Base-by-base conservation (phyloP, 805 yeast species). In the Saturnispora diversa region DNA sequence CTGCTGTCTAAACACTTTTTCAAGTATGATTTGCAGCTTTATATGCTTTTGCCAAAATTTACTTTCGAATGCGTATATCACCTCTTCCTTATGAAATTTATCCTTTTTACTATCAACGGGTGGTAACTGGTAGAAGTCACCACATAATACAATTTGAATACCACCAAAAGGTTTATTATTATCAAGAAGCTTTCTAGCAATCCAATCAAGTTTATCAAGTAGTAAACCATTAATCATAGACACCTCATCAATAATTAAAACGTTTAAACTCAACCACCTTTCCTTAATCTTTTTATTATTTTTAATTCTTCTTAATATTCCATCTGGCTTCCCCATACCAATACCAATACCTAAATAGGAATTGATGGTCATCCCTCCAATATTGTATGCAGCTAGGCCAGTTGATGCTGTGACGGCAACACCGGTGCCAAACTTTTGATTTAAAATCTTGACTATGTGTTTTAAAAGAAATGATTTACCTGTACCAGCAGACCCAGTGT, bases 401-500 rank as follows among this genome's bases (percentile, higher is more conserved):
- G 94, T 84, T 0, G 92, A 82, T 0, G 94, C 94, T 0, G 92
- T 82, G 1, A 84, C 81, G 0, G 82, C 87, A 4, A 84, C 84
- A 2, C 72, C 75, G 0, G 47, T 47, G 0, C 70, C 68, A 54
- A 75, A 68, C 44, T 66, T 68, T 1, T 48, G 44, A 46, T 62
- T 67, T 40, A 84, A 55, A 0, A 68, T 59, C 50, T 73, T 72
- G 40, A 84, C 82, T 27, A 84, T 65, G 9, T 75, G 68, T 45
- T 72, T 70, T 37, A 92, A 63, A n/a, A 92, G 65, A 4, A 92
- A 81, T 1, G 98, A 90, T 56, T 92, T 92, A 55, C 98, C 98
- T 0, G 98, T 92, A 53, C 98, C 98, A 0, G 98, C 98, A 25
- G 97, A 86, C 37, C 98, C 98, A 0, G 98, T 92, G 57, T 84